phyloP scores from a whole-genome alignment of 164 flowering plant genomes.

The Nelumbo lutea region DNA sequence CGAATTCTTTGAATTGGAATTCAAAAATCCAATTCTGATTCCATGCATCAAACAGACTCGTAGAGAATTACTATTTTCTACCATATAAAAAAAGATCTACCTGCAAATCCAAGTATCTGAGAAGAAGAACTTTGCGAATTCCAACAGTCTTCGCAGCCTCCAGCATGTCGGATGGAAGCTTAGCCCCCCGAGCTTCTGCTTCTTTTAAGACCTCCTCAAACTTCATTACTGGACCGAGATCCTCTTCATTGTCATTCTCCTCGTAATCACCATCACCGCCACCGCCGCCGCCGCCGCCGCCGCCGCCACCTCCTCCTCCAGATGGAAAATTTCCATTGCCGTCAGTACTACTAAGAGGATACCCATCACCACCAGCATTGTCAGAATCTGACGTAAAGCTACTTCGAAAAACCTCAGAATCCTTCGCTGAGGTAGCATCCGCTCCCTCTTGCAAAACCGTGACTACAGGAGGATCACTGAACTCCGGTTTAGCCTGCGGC shows the following conservation, averaged over 20 bases:
- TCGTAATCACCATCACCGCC: conserved; percentile 41
- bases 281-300: conserved; percentile 9
- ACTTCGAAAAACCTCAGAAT: conserved; percentile 1
- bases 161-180: conserved; percentile 66
- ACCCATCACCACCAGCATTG: conserved; percentile 16
- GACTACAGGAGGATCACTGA: background rate
- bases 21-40: too few relatives aligned
- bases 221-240: conserved; percentile 66
- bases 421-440: conserved; percentile 2
- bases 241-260: conserved; percentile 49
- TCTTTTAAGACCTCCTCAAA: conserved; percentile 61
- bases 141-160: conserved; percentile 68
- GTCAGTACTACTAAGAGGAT: conserved; percentile 25
- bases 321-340: conserved; percentile 38
- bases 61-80: background rate
- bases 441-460: conserved; percentile 2
- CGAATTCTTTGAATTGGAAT: too few relatives aligned
- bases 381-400: conserved; percentile 9
- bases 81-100: conserved; percentile 17
- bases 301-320: conserved; percentile 46
- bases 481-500: conserved; percentile 6
- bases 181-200: conserved; percentile 45
- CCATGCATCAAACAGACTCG: background rate
- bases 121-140: conserved; percentile 50
- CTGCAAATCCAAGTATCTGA: conserved; percentile 73